phyloP scores from a whole-genome alignment of 371 early-diverging fungal genomes.

The Mortierella sp. region DNA sequence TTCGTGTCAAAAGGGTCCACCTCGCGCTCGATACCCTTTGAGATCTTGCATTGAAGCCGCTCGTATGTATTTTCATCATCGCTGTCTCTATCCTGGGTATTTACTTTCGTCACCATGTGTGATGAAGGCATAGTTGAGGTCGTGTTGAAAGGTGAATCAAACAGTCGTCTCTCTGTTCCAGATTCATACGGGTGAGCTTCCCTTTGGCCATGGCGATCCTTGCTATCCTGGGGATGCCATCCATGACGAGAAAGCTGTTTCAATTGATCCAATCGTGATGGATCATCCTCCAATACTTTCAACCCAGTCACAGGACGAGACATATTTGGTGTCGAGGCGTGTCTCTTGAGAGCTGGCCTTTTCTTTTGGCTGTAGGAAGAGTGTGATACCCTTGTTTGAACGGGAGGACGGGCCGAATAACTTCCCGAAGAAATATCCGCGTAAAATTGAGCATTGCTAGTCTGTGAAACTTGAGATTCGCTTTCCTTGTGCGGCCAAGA shows the following conservation, averaged over 20 bases:
- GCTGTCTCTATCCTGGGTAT: not conserved
- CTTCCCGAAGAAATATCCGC: constrained; percentile 11
- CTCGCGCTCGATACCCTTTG: constrained; percentile 10
- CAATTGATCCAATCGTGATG: constrained; percentile 15
- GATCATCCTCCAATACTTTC: constrained; percentile 38
- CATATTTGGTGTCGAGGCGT: constrained; percentile 40
- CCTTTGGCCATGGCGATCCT: not conserved
- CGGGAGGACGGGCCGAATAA: not conserved
- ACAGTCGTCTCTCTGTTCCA: constrained; percentile 6
- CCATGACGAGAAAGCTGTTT: constrained; percentile 15
- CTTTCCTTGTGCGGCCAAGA: constrained; percentile 24
- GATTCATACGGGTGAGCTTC: not conserved
- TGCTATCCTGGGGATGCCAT: constrained; percentile 6
- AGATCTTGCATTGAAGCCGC: constrained; percentile 1
- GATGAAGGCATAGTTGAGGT: constrained; percentile 11
- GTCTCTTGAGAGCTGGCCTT: constrained; percentile 22
- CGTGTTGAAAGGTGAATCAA: constrained; percentile 8
- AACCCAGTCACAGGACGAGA: constrained; percentile 40
- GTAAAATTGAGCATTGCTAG: not conserved
- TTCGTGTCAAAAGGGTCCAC: constrained; percentile 42
- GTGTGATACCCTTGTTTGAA: constrained; percentile 4
- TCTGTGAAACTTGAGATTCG: constrained; percentile 17
- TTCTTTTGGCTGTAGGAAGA: not conserved
- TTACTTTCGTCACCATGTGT: not conserved
- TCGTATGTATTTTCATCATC: constrained; percentile 4